Evolutionary conservation across 495 filamentous ascomycete genomes (phyloP), one percentile per base, ranked within the genome.

Genomic region (Neurospora sp.): DNA sequence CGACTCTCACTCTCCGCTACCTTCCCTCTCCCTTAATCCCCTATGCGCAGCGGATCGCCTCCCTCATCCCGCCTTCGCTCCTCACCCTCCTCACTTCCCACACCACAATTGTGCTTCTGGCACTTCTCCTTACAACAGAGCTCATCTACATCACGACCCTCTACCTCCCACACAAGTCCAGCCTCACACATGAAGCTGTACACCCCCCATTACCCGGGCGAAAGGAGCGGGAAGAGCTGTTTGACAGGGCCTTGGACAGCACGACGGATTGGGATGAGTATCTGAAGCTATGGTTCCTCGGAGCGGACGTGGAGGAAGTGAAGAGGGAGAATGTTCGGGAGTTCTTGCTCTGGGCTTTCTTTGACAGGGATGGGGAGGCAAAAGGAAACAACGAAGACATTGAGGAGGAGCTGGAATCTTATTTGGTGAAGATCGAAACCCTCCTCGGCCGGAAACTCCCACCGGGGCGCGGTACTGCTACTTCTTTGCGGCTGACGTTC

Each of bases 291-390:
- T 93, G 91, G 91, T 91, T 92, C 77, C 85, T 89, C 18, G 87
- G 85, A 39, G 88, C 89, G n/a, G 80, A 85, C 41, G 44, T 80
- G n/a, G 78, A 80, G 5, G 86, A 90, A n/a, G 89, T 93, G 71
- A 85, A 85, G 71, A 81, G 86, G 35, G 91, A 91, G 44, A 92
- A 93, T 76, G 79, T 92, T 70, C 87, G 87, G 73, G 89, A 90
- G 60, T 92, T 91, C 75, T 78, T 89, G 60, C 78, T 85, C 38
- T 92, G 90, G 91, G 90, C 88, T 5, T 89, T 92, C 77, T 86
- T 89, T 72, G 86, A 89, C 75, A 77, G 78, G 41, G 81, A 78
- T 35, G 49, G 35, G 76, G 79, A 77, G 39, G 80, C 79, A 5
- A 76, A 81, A 3, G 74, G 72, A 7, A 80, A 78, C 16, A 72